Evolutionary conservation across 108 stramenopile species (phyloP).

Genomic region (Pseudonitzschia multiseries): DNA sequence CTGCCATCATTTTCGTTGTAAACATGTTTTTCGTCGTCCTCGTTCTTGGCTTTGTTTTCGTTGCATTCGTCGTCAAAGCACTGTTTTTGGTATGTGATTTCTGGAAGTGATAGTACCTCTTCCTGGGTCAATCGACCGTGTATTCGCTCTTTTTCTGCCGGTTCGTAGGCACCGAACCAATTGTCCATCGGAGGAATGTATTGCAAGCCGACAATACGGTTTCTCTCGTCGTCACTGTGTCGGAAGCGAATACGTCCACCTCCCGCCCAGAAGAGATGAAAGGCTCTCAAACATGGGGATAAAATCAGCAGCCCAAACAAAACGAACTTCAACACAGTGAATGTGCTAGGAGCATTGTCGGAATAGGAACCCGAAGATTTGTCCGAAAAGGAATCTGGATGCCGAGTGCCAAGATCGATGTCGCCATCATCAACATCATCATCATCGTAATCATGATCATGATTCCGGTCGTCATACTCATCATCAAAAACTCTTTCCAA

Average conservation of each 20-base stretch:
- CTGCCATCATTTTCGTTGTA: background rate
- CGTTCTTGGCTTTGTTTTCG: background rate
- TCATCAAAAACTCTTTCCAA: conserved; percentile 3
- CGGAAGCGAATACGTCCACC: conserved; percentile 50
- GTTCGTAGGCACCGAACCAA: conserved; percentile 34
- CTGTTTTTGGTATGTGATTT: conserved; percentile 35
- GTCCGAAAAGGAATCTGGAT: no score
- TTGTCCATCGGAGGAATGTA: conserved; percentile 39
- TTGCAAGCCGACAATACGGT: conserved; percentile 44
- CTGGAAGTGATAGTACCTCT: conserved; percentile 46
- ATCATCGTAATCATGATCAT: no score
- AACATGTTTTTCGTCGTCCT: background rate
- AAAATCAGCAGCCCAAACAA: conserved; percentile 50
- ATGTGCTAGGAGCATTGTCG: conserved; percentile 8
- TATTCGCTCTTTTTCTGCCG: conserved; percentile 7
- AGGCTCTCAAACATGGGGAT: conserved; percentile 45
- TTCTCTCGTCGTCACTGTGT: conserved; percentile 31
- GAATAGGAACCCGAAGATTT: background rate
- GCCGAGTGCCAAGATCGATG: background rate
- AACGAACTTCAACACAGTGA: conserved; percentile 44
- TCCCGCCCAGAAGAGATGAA: conserved; percentile 47
- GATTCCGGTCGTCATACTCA: no score
- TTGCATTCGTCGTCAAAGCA: conserved; percentile 9
- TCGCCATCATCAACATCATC: background rate
- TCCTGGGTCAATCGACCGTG: conserved; percentile 30